These are phyloP conservation scores for Lumnitzera littorea DNA, from an alignment of 345 rosid species.

Conservation along the genomic window DNA sequence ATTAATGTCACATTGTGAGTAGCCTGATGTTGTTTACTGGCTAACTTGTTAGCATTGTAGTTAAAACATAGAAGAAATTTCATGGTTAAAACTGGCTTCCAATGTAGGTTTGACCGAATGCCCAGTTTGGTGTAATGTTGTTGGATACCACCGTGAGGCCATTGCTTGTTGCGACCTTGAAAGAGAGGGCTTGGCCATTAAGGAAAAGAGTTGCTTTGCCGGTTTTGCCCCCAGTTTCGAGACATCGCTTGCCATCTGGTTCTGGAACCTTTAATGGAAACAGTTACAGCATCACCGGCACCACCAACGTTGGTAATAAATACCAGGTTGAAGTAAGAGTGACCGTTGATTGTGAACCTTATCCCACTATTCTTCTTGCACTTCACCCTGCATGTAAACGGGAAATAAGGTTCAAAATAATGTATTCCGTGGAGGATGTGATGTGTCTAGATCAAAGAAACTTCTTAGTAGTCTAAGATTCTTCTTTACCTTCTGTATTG, in stretches of 20 bases:
- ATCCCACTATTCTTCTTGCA: conserved; percentile 16
- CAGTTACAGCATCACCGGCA: conserved; percentile 19
- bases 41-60: too few relatives aligned
- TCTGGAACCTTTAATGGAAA: conserved; percentile 13
- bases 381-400: conserved; percentile 11
- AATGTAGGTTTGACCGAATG: conserved; percentile 14
- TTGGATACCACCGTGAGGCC: conserved; percentile 13
- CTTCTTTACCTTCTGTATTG: conserved; percentile 21
- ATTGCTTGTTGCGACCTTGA: conserved; percentile 16
- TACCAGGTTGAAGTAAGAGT: conserved; percentile 22
- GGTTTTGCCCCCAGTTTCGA: conserved; percentile 23
- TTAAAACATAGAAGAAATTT: too few relatives aligned
- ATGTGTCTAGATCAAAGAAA: background rate
- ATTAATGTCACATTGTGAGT: background rate
- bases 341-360: conserved; percentile 20
- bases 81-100: conserved; percentile 11
- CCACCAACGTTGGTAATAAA: conserved; percentile 22
- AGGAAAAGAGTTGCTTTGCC: conserved; percentile 23
- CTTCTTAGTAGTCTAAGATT: background rate
- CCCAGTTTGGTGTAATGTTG: conserved; percentile 22
- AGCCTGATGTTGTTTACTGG: too few relatives aligned
- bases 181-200: conserved; percentile 21
- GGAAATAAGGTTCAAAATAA: background rate
- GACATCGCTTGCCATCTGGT: conserved; percentile 21
- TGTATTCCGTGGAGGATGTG: background rate